These are phyloP conservation scores for Acer saccharum DNA, from an alignment of 345 rosid species.

Conservation along the genomic window DNA sequence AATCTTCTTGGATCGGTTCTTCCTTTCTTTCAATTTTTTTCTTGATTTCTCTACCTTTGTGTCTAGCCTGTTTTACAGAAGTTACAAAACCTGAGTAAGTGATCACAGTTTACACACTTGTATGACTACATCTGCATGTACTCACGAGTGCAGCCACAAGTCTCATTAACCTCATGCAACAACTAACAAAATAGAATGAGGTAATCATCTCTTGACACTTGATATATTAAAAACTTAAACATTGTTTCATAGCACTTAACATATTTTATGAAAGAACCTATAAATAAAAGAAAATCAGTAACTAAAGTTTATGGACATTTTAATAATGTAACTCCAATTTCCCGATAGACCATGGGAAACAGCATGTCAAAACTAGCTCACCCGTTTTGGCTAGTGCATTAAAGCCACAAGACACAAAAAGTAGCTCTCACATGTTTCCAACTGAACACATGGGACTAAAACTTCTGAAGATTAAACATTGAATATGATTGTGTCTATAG, in stretches of 20 bases:
- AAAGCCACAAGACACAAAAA: not conserved
- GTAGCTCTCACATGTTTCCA: not conserved
- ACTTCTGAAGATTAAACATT: not conserved
- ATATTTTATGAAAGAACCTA: not conserved
- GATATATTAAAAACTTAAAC: not conserved
- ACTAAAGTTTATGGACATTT: not conserved
- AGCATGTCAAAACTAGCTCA: not conserved
- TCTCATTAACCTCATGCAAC: not conserved
- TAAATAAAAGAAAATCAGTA: not conserved
- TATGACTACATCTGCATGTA: not conserved
- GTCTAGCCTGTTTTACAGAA: conserved; percentile 29
- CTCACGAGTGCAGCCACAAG: not conserved
- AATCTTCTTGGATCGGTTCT: conserved; percentile 37
- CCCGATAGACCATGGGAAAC: not conserved
- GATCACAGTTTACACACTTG: not conserved
- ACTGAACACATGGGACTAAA: not conserved
- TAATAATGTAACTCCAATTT: not conserved
- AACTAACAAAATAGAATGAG: not conserved
- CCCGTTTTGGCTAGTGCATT: not conserved
- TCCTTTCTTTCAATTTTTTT: conserved; percentile 37
- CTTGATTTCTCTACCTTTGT: conserved; percentile 38
- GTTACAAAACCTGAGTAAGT: not conserved
- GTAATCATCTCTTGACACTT: too few relatives aligned
- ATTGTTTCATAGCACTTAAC: not conserved
- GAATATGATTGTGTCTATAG: not conserved